Percentiles rank a stretch among this genome's conserved stretches.
phyloP scores from a whole-genome alignment of 306 rosid species.

The Adenanthera pavonina region DNA sequence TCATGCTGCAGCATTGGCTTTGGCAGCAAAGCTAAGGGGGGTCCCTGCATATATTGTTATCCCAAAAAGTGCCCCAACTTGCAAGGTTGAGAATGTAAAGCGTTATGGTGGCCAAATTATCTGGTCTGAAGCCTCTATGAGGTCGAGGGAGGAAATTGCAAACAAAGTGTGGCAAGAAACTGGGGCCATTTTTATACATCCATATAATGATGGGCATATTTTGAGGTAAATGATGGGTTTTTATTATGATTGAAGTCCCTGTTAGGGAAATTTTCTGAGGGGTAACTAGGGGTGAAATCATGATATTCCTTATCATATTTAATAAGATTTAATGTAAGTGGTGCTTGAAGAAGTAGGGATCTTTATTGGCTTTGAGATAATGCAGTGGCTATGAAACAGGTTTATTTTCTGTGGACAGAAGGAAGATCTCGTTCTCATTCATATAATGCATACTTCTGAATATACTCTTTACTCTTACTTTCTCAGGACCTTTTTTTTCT shows the following conservation, averaged over 20 bases:
- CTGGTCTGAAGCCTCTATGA: constrained; percentile 71
- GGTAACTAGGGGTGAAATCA: neutral
- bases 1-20: constrained; percentile 94
- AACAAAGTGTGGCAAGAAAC: constrained; percentile 74
- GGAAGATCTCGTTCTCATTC: neutral
- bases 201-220: constrained; percentile 79
- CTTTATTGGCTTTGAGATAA: neutral
- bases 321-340: constrained; percentile 19
- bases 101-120: constrained; percentile 84
- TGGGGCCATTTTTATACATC: constrained; percentile 80
- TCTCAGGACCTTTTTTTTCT: neutral
- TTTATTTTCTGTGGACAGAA: neutral
- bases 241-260: constrained; percentile 10
- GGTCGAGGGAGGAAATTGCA: constrained; percentile 72
- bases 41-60: constrained; percentile 82
- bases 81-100: constrained; percentile 86
- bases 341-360: constrained; percentile 6
- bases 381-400: neutral
- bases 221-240: constrained; percentile 58
- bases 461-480: constrained; percentile 7
- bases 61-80: constrained; percentile 80
- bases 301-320: constrained; percentile 18
- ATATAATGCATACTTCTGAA: constrained; percentile 16
- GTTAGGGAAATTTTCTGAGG: constrained; percentile 5
- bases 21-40: constrained; percentile 92